Base-by-base conservation (phyloP, 2,329 filamentous ascomycete genomes). In the Pseudocercospora cruenta region DNA sequence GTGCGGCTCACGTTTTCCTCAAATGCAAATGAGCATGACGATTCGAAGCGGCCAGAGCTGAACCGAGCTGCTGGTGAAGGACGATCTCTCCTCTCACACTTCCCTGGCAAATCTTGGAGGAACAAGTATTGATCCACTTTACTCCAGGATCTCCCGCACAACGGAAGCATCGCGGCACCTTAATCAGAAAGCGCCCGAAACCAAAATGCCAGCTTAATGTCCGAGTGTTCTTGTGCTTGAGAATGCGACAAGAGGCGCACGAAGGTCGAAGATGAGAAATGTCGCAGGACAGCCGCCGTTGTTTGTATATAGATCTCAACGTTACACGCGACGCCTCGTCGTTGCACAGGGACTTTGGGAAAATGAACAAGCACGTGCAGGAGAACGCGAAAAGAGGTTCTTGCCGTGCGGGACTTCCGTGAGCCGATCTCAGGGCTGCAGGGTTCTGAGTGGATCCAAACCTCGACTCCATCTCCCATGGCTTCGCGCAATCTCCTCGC, bases 181-280 rank as follows among this genome's bases (percentile, higher is more conserved):
- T 33, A 31, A 55, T 9, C 7, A n/a, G 3, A 55, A 33, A 28
- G 51, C 51, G 24, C 51, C 22, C 51, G 51, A 54, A 31, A 31
- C 6, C 51, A 7, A 19, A 54, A 54, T 24, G 22, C 22, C 51
- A 5, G 22, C 51, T 12, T 58, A 39, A 58, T 43, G 55, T 39
- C 54, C 54, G 54, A n/a, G 54, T 21, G 28, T 22, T 58, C 31
- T 39, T 19, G 55, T 43, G 31, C n/a, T 36, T 36, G 16, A 19
- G 19, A 19, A 9, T 58, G 55, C 55, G 55, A 58, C 55, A 39
- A 58, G 55, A 58, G 55, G 55, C 55, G 55, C 12, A n/a, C 16
- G 19, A 31, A 4, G 14, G 55, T 9, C 55, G 28, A 43, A 12
- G 55, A 43, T 24, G 55, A 58, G 31, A 43, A 14, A 21, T 22